Base-by-base conservation (phyloP, 2,329 filamentous ascomycete genomes). In the Exophiala phaeomuriformis region DNA sequence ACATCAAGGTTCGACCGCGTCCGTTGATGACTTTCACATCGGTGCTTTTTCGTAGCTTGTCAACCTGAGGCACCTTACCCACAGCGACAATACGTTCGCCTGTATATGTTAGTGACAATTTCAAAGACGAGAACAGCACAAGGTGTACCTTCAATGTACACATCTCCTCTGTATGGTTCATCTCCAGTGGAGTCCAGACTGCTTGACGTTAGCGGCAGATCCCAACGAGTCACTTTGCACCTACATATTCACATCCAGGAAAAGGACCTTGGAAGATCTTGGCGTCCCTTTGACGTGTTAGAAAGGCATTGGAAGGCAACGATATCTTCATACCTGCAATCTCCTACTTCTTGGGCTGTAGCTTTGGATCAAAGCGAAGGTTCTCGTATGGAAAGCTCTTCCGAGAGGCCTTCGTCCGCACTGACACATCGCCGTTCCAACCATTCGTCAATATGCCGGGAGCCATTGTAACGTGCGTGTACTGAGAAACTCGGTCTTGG, bases 1-100 rank as follows among this genome's bases (percentile, higher is more conserved):
- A 70, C 71, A 77, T 77, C 29, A 78, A 58, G 1, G 75, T 77
- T 19, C 74, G 64, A 1, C 72, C 72, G 9, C 62, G 62, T 1
- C 72, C 73, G 3, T 71, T 51, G 42, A 74, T 64, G 30, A 70
- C 63, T 33, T 68, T 65, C 6, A 73, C 67, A 28, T 63, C 65
- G 4, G 66, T 54, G 33, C 71, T 63, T 28, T 60, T 57, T 7
- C 56, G 48, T 1, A 71, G 60, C 2, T 55, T 42, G 5, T 66
- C 63, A 10, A 65, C 61, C 32, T 66, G 58, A 1, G 67, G 64
- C 9, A 73, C 67, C 2, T 49, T 54, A 9, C 70, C 70, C 3
- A 71, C 69, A 12, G 63, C 49, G 4, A 56, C 59, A 46, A 71
- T 66, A n/a, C 64, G 64, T 54, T 71, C 63, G n/a, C 67, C 67